Percentiles rank a stretch among this genome's conserved stretches.
phyloP scores from a whole-genome alignment of 2,329 filamentous ascomycete genomes.

The Hypoxylon sp. region DNA sequence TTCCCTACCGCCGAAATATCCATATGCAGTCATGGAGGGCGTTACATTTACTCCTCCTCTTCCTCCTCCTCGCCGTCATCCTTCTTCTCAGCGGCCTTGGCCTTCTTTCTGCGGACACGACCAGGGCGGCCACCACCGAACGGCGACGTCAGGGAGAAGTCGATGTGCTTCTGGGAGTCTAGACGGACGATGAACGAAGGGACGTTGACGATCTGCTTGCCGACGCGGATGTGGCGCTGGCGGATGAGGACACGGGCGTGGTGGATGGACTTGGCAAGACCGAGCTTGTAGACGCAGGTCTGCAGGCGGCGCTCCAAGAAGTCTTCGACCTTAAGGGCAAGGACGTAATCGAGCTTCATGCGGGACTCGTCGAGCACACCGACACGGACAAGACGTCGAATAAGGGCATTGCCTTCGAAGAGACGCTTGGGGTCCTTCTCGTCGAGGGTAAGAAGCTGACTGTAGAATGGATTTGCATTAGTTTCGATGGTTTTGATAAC shows the following conservation, averaged over 20 bases:
- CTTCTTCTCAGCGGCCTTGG: conserved; percentile 91
- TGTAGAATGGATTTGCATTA: conserved; percentile 58
- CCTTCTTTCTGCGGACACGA: conserved; percentile 99
- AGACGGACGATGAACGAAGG: conserved; percentile 99
- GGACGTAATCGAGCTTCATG: conserved; percentile 99
- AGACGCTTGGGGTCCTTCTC: conserved; percentile 99
- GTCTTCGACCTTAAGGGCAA: conserved; percentile 99
- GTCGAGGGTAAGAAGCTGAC: conserved; percentile 99
- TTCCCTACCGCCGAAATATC: conserved; percentile 52
- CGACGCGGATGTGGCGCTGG: conserved; percentile 99
- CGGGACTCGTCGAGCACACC: conserved; percentile 99
- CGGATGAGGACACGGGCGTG: conserved; percentile 99
- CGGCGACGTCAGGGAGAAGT: conserved; percentile 97
- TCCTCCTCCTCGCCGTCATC: conserved; percentile 87
- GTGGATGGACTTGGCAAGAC: conserved; percentile 99
- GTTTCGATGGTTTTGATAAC: conserved; percentile 30
- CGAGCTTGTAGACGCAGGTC: conserved; percentile 99
- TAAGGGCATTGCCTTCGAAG: conserved; percentile 99
- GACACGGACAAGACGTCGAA: conserved; percentile 99
- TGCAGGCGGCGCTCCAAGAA: conserved; percentile 99
- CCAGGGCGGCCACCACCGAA: conserved; percentile 97
- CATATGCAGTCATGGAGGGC: conserved; percentile 50
- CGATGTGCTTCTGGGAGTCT: conserved; percentile 99
- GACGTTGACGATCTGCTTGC: conserved; percentile 99
- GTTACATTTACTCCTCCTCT: conserved; percentile 77